Conservation (phyloP, 1,139 yeast genomes). For the Geotrichum cucujoidarum region DNA sequence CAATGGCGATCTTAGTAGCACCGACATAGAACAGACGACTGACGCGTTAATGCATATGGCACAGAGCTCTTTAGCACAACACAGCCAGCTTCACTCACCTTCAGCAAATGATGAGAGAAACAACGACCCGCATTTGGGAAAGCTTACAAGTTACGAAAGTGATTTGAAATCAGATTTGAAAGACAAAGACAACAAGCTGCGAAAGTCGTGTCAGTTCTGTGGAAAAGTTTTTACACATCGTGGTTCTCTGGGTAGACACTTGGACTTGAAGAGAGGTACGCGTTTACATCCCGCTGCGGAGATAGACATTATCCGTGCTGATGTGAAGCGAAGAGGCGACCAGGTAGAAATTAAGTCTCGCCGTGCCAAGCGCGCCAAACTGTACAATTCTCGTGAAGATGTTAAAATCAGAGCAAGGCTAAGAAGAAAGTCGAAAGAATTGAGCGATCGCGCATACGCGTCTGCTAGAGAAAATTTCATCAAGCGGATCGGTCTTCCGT, state of each 20-base stretch:
- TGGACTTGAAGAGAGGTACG: constrained; percentile 47
- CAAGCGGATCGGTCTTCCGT: constrained; percentile 38
- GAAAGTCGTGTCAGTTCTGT: constrained; percentile 45
- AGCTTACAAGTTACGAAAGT: too few relatives aligned
- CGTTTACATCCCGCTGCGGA: constrained; percentile 43
- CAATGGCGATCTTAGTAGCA: constrained; percentile 10
- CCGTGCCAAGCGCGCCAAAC: constrained; percentile 39
- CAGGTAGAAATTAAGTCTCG: constrained; percentile 41
- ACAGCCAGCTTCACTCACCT: constrained; percentile 4
- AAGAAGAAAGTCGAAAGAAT: constrained; percentile 40
- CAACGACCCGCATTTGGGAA: neutral
- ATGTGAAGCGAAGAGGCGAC: constrained; percentile 49
- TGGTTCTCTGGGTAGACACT: constrained; percentile 50
- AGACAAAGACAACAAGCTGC: constrained; percentile 34
- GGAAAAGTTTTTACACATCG: constrained; percentile 47
- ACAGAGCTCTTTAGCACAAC: constrained; percentile 16
- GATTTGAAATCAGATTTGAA: neutral
- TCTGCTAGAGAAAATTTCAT: constrained; percentile 38
- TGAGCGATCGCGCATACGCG: constrained; percentile 36
- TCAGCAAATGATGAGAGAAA: neutral
- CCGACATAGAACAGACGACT: constrained; percentile 17
- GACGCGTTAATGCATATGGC: constrained; percentile 18
- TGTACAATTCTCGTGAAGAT: constrained; percentile 44
- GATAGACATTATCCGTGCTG: constrained; percentile 42
- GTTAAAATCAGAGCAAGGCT: constrained; percentile 42